Conservation (phyloP, 2,329 filamentous ascomycete genomes). For the Ophiostoma montium region DNA sequence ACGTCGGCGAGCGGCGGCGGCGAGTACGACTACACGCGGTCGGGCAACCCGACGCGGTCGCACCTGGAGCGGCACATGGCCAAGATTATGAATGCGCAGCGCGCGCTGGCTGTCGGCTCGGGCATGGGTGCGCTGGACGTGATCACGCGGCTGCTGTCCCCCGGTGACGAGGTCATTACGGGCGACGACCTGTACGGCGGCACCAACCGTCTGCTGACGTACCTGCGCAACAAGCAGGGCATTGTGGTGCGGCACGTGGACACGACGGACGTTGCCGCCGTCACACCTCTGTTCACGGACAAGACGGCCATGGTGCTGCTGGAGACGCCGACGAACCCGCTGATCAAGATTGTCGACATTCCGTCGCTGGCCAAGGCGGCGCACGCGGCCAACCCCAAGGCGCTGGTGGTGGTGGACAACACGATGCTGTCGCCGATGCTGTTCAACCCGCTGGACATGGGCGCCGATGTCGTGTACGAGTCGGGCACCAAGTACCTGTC, state of each 20-base stretch:
- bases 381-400: slow-evolving; percentile 63
- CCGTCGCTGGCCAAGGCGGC: slow-evolving; percentile 60
- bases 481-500: slow-evolving; percentile 96
- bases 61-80: slow-evolving; percentile 93
- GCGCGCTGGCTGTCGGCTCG: slow-evolving; percentile 83
- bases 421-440: slow-evolving; percentile 97
- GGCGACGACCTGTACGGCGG: slow-evolving; percentile 96
- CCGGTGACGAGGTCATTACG: slow-evolving; percentile 92
- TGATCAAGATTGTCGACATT: slow-evolving; percentile 97
- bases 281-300: slow-evolving; percentile 51
- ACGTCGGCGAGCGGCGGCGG: slow-evolving; percentile 64
- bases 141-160: slow-evolving; percentile 77
- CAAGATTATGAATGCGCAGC: slow-evolving; percentile 95
- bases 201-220: slow-evolving; percentile 85
- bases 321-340: slow-evolving; percentile 90
- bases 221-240: slow-evolving; percentile 73
- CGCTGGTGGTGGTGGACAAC: slow-evolving; percentile 88
- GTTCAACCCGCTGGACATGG: slow-evolving; percentile 82
- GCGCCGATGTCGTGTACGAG: slow-evolving; percentile 93
- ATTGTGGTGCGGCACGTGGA: slow-evolving; percentile 95
- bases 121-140: slow-evolving; percentile 97
- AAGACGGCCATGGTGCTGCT: slow-evolving; percentile 94
- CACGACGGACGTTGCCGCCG: slow-evolving; percentile 64
- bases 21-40: slow-evolving; percentile 97
- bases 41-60: slow-evolving; percentile 89